These are phyloP conservation scores for Alloteropsis semialata DNA, from an alignment of 176 grass and related monocot genomes.

Conservation along the genomic window DNA sequence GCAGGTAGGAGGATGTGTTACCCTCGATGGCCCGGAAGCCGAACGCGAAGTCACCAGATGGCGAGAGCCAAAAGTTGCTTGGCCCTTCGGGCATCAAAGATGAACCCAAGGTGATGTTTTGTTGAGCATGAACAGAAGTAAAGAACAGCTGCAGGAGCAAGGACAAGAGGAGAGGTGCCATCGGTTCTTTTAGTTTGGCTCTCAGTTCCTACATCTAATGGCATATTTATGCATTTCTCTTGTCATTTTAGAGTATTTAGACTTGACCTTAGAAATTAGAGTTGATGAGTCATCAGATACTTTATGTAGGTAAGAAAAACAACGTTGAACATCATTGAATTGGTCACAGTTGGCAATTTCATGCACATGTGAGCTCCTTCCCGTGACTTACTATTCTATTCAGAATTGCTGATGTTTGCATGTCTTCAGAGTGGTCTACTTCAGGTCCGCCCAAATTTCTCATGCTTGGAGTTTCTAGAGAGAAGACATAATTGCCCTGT, in stretches of 20 bases:
- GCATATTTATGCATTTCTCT: background rate
- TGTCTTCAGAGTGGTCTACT: background rate
- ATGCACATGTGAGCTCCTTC: background rate
- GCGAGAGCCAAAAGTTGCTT: slow-evolving; percentile 25
- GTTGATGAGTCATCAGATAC: background rate
- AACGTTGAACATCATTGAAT: background rate
- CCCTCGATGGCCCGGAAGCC: background rate
- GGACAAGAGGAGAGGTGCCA: slow-evolving; percentile 1
- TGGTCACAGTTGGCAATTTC: background rate
- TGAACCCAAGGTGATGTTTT: slow-evolving; percentile 26
- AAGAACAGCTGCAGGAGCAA: background rate
- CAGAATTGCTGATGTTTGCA: background rate
- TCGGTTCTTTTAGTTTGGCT: background rate
- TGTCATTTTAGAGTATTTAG: background rate
- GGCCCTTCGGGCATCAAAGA: slow-evolving; percentile 2
- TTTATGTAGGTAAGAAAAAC: background rate
- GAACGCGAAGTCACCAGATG: slow-evolving; percentile 16
- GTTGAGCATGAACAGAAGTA: background rate
- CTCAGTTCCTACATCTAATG: background rate
- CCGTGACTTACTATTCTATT: too few relatives aligned
- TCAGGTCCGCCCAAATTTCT: too few relatives aligned
- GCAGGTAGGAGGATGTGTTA: slow-evolving; percentile 30
- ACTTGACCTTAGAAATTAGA: background rate
- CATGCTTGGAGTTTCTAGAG: too few relatives aligned
- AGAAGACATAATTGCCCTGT: too few relatives aligned